Conservation (phyloP, 441 rosid genomes). For the Euphorbia schlechtendalii region DNA sequence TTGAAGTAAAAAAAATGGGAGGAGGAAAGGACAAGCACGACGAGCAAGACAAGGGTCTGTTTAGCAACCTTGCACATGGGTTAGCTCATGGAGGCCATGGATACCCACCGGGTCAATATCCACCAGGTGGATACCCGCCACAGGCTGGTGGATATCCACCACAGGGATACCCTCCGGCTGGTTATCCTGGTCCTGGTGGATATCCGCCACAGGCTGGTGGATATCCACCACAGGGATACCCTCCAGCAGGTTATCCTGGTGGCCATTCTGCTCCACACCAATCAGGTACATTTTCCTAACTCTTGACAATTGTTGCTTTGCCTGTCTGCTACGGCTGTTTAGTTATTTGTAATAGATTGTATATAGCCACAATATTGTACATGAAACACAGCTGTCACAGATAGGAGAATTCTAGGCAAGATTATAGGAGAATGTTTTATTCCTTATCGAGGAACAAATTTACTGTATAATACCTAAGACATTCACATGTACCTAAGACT, state of each 20-base stretch:
- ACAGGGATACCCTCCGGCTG: constrained; percentile 24
- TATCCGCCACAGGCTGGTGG: no score
- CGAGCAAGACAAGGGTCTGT: constrained; percentile 48
- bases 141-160: no score
- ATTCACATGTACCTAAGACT: no score
- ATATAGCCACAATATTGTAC: no score
- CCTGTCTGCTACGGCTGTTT: not conserved
- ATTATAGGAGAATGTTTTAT: no score
- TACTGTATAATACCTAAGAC: no score
- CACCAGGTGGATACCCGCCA: constrained; percentile 18
- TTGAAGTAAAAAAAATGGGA: constrained; percentile 36
- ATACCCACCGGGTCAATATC: constrained; percentile 28
- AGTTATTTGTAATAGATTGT: no score
- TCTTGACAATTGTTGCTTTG: no score
- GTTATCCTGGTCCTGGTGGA: constrained; percentile 17
- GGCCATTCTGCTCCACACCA: constrained; percentile 14
- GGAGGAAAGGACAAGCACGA: constrained; percentile 42
- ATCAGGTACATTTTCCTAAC: constrained; percentile 6
- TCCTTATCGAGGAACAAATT: no score
- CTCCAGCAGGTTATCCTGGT: constrained; percentile 12
- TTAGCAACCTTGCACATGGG: constrained; percentile 20
- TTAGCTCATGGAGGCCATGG: constrained; percentile 23
- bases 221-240: constrained; percentile 26
- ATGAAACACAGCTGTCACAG: no score
- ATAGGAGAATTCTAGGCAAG: no score